Evolutionary conservation across 176 grass and related monocot genomes (phyloP).

Genomic region (Aegilops sharonensis): DNA sequence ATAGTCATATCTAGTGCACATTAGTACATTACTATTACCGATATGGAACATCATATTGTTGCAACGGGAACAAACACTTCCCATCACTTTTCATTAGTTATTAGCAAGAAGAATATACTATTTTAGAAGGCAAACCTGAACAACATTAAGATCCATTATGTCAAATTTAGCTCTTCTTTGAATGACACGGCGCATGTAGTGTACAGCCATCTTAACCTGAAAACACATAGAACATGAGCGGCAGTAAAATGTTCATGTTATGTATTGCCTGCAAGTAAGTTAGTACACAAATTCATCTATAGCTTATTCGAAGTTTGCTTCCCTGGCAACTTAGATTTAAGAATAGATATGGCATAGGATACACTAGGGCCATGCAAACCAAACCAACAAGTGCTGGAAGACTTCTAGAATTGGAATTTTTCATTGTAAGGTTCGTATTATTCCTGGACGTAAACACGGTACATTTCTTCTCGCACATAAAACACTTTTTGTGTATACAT

Average conservation of each 20-base stretch:
- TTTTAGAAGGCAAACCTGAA: constrained; percentile 65
- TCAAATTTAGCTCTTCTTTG: constrained; percentile 99
- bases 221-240: constrained; percentile 14
- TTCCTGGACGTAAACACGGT: not conserved
- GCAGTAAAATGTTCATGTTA: not conserved
- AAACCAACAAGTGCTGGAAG: not conserved
- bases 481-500: not conserved
- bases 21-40: not conserved
- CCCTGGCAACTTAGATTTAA: not conserved
- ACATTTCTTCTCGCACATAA: not conserved
- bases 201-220: constrained; percentile 93
- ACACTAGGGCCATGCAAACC: constrained; percentile 4
- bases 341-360: not conserved
- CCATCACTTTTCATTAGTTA: not conserved
- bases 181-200: constrained; percentile 93
- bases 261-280: not conserved
- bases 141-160: constrained; percentile 94
- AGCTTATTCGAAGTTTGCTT: not conserved
- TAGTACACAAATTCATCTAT: constrained; percentile 6
- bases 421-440: constrained; percentile 5
- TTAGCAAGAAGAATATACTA: not conserved
- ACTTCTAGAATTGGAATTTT: not conserved
- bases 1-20: constrained; percentile 2
- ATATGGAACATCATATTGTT: not conserved
- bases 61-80: constrained; percentile 7